Evolutionary conservation across 768 basidiomycete genomes (phyloP), one percentile per base, ranked within the genome.

Genomic region (Saitozyma sp.): DNA sequence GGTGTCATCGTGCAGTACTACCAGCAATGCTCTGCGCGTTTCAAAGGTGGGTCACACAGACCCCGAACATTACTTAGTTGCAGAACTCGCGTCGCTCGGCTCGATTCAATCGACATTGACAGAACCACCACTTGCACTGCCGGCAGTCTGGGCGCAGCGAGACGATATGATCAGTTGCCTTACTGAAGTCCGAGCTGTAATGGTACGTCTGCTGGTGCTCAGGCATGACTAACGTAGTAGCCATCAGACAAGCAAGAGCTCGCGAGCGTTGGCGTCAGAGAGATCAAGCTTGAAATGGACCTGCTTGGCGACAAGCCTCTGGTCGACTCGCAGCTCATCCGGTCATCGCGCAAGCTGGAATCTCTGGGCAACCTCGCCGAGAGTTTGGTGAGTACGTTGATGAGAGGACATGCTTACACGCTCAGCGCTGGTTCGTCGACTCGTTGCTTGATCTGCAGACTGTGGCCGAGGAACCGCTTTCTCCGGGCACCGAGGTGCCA

Each of bases 1-100:
- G 88, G 89, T 14, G 89, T 98, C 58, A 89, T 97, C 61, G 92
- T 95, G 46, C 93, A 96, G 78, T 96, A 95, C 75, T 96, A 97
- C 71, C 92, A 96, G 75, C 86, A 89, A 37, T 97, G 92, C 68
- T 92, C 90, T 68, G 89, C 92, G 71, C 84, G 87, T 45, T 96
- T 91, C 77, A 89, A 92, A 65, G 85, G 86, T 73, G n/a, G 60
- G 68, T 49, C 9, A 19, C 6, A 43, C 8, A 38, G 43, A 10
- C 13, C 9, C 9, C 39, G 43, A 52, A 16, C 19, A 48, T 53
- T 56, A 45, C 62, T 79, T 8, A 78, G 78, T 42, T 13, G 45
- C 45, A 85, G 85, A 61, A 76, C 84, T 56, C 79, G 81, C 52
- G 67, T 89, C 20, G 29, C 82, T 85, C 65, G 38, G 66, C 48